Base-by-base conservation (phyloP, 331 rosid genomes). In the Malus hybrid region DNA sequence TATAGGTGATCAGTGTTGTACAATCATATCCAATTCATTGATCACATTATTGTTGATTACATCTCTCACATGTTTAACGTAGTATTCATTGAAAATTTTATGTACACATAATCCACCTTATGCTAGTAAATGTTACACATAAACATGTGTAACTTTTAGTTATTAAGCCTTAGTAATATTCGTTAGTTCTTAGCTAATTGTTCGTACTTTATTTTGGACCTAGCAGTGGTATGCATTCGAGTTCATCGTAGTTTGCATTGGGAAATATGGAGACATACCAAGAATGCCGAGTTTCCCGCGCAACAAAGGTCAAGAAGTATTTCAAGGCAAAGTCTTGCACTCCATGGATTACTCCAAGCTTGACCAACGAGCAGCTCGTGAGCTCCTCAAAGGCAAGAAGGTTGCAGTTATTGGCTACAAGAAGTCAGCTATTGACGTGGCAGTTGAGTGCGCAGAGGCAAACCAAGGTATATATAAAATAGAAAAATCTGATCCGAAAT, bases 351-450 rank as follows among this genome's bases (percentile, higher is more conserved):
- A 89, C 67, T 79, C 81, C 5, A 89, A 85, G 69, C 86, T 87
- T 8, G 78, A 85, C 81, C 72, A 80, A 77, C 83, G 79, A 32
- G 77, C 67, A 31, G 78, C 90, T 71, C 73, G 64, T 52, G 63
- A 75, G 14, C 85, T 89, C 8, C 79, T 87, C 28, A 70, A 70
- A 46, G 82, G 83, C 52, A 89, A 86, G 57, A 86, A 73, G 63
- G 92, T 85, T 31, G 91, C 81, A 2, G 56, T 87, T 65, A 57
- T 89, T 33, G 90, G 94, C 59, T 89, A 74, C 80, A 86, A 80
- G 60, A 89, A 89, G 55, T 89, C 92, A 2, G 88, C 86, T 20
- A 84, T 89, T 50, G 92, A 89, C 72, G n/a, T 89, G 8, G 90
- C 90, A 1, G 32, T 80, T 50, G 93, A 89, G 68, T 87, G 91